Conservation (phyloP, 1,139 yeast genomes). For the Candida sanyaensis region DNA sequence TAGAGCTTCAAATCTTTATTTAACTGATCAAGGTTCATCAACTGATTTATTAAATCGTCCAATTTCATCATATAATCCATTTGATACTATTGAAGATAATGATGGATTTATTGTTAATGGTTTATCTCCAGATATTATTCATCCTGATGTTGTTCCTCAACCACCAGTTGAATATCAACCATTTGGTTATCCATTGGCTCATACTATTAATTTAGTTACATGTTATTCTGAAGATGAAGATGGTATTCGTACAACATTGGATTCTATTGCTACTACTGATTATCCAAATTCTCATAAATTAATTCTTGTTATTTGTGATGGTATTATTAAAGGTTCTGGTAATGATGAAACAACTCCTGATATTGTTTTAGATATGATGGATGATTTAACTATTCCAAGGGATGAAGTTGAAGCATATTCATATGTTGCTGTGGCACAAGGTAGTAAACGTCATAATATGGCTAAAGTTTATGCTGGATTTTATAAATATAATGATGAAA, state of each 20-base stretch:
- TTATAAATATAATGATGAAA: slow-evolving; percentile 74
- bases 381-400: slow-evolving; percentile 69
- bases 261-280: slow-evolving; percentile 89
- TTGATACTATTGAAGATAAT: slow-evolving; percentile 33
- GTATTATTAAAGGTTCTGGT: slow-evolving; percentile 91
- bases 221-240: slow-evolving; percentile 92
- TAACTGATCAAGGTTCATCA: slow-evolving; percentile 38
- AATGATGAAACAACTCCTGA: slow-evolving; percentile 87
- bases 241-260: slow-evolving; percentile 84
- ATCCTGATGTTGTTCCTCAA: slow-evolving; percentile 74
- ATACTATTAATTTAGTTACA: slow-evolving; percentile 80
- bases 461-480: slow-evolving; percentile 95
- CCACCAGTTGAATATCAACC: slow-evolving; percentile 92
- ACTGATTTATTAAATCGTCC: slow-evolving; percentile 40
- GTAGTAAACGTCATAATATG: slow-evolving; percentile 92
- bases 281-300: slow-evolving; percentile 94
- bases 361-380: slow-evolving; percentile 83
- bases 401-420: slow-evolving; percentile 80
- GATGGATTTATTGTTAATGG: slow-evolving; percentile 42
- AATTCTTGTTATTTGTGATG: slow-evolving; percentile 86
- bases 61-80: slow-evolving; percentile 37
- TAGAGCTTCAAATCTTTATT: slow-evolving; percentile 22
- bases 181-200: slow-evolving; percentile 84
- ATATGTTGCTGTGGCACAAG: slow-evolving; percentile 93
- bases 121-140: slow-evolving; percentile 73